These are phyloP conservation scores for Ophiocordyceps sinensis DNA, from an alignment of 2,329 filamentous ascomycete species.

Conservation along the genomic window DNA sequence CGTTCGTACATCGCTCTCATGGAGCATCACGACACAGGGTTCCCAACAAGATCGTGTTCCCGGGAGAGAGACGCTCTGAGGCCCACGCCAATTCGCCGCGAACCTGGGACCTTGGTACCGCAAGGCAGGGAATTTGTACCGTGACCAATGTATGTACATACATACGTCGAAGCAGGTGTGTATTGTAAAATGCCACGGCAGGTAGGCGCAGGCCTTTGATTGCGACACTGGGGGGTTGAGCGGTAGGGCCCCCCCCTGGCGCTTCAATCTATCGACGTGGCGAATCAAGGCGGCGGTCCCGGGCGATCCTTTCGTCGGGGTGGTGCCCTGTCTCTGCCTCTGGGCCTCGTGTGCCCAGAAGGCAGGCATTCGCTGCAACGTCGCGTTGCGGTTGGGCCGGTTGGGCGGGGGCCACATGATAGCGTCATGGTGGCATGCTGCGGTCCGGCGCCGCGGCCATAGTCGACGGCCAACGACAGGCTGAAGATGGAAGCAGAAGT, in stretches of 20 bases:
- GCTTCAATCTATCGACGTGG: not conserved
- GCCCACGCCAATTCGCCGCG: not conserved
- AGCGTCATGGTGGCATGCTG: conserved; percentile 4
- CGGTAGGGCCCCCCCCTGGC: not conserved
- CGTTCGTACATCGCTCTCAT: conserved; percentile 17
- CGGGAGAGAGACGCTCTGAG: not conserved
- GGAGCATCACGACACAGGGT: conserved; percentile 3
- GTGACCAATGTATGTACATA: too few species aligned
- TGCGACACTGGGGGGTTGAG: not conserved
- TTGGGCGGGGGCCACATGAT: conserved; percentile 5
- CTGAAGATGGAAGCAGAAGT: conserved; percentile 6
- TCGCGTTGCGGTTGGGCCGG: not conserved
- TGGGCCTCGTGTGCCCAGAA: not conserved
- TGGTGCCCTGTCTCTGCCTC: conserved; percentile 1
- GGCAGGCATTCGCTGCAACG: not conserved
- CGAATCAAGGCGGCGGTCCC: not conserved
- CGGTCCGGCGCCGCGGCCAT: conserved; percentile 4
- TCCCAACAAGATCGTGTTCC: conserved; percentile 7
- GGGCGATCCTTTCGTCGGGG: not conserved
- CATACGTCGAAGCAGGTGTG: not conserved
- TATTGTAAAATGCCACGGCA: not conserved
- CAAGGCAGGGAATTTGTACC: not conserved
- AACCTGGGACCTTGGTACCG: not conserved
- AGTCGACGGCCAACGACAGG: conserved; percentile 4
- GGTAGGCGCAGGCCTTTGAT: not conserved